A percentile compares a stretch with the other conserved stretches of the same genome.
These are phyloP conservation scores for Rhizophlyctis rosea DNA, from an alignment of 192 early-diverging fungal species.

Conservation along the genomic window DNA sequence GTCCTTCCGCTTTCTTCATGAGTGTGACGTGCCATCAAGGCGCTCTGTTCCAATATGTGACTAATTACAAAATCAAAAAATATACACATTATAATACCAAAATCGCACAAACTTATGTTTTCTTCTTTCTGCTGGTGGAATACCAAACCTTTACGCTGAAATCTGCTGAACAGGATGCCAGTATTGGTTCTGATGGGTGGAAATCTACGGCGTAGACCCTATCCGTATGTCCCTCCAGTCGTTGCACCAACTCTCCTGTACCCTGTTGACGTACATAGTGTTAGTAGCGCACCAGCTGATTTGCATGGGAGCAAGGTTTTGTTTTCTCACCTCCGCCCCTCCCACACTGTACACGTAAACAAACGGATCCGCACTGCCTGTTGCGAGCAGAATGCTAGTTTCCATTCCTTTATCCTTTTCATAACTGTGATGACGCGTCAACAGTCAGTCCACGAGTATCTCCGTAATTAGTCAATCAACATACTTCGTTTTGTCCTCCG, in stretches of 20 bases:
- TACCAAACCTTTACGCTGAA: slow-evolving; percentile 76
- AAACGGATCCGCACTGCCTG: slow-evolving; percentile 79
- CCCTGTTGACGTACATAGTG: slow-evolving; percentile 9
- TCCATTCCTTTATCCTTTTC: background rate
- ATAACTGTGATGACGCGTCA: background rate
- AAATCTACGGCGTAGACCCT: slow-evolving; percentile 90
- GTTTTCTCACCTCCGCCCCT: slow-evolving; percentile 20
- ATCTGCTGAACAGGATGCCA: slow-evolving; percentile 83
- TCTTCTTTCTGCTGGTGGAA: slow-evolving; percentile 33
- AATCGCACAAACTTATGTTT: slow-evolving; percentile 11
- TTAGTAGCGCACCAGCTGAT: background rate
- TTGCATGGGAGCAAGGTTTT: background rate
- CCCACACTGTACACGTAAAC: slow-evolving; percentile 69
- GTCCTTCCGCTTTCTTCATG: no score
- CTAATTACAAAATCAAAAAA: no score
- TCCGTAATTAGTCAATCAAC: slow-evolving; percentile 3
- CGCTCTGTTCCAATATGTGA: no score
- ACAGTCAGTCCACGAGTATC: background rate
- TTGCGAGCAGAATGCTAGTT: slow-evolving; percentile 59
- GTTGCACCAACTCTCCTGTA: slow-evolving; percentile 54
- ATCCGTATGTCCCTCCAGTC: slow-evolving; percentile 89
- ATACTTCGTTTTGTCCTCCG: slow-evolving; percentile 19
- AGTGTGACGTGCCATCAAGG: no score
- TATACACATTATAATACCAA: slow-evolving; percentile 3
- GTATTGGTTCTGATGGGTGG: slow-evolving; percentile 80